phyloP scores from a whole-genome alignment of 1,284 basidiomycete genomes.

The Puccinia horiana region DNA sequence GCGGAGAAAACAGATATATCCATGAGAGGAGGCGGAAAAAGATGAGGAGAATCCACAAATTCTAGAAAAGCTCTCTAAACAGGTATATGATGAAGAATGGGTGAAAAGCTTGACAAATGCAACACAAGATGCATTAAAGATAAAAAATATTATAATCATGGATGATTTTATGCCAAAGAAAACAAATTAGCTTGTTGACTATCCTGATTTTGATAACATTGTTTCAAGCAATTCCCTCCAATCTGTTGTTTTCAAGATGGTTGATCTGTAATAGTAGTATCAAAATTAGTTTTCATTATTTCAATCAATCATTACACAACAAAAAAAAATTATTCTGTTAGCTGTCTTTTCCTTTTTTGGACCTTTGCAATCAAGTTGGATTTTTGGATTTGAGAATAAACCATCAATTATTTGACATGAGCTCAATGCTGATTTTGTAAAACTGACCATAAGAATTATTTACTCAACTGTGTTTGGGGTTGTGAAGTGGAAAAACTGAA shows the following conservation, averaged over 20 bases:
- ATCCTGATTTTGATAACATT: not conserved
- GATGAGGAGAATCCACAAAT: not conserved
- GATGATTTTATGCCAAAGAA: not conserved
- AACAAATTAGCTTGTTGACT: too few species aligned
- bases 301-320: not conserved
- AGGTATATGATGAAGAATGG: slow-evolving; percentile 22
- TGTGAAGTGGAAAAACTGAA: slow-evolving; percentile 20
- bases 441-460: not conserved
- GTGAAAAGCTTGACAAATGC: not conserved
- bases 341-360: slow-evolving; percentile 5
- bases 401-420: not conserved
- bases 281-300: not conserved
- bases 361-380: not conserved
- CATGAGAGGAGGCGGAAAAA: not conserved
- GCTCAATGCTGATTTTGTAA: not conserved
- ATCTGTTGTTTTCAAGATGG: slow-evolving; percentile 3
- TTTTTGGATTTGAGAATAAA: not conserved
- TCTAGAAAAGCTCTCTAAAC: slow-evolving; percentile 13
- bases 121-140: not conserved
- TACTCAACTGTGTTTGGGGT: slow-evolving; percentile 24
- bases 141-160: not conserved
- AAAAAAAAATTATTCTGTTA: not conserved
- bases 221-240: slow-evolving; percentile 5
- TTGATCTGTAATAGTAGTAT: not conserved
- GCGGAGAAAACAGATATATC: not conserved